Evolutionary conservation across 2,329 filamentous ascomycete species (phyloP).

Genomic region (Tothia fuscella): DNA sequence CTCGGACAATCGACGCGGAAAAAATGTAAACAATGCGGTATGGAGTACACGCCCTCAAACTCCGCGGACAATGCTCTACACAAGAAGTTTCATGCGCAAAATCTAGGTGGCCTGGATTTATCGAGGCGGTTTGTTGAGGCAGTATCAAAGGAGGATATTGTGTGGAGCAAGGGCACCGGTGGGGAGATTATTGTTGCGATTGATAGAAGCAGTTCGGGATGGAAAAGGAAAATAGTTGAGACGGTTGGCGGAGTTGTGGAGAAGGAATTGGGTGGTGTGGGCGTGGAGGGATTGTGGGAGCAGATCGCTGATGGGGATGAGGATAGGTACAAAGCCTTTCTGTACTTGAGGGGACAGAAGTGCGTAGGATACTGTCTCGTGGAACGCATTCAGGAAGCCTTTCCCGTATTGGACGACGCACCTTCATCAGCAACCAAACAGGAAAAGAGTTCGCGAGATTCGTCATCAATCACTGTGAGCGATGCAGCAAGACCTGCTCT

Average conservation of each 20-base stretch:
- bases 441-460: background rate
- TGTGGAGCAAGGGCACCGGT: constrained; percentile 29
- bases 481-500: constrained; percentile 34
- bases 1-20: constrained; percentile 6
- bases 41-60: constrained; percentile 54
- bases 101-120: constrained; percentile 48
- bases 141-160: constrained; percentile 39
- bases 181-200: constrained; percentile 8
- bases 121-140: constrained; percentile 44
- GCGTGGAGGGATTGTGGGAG: constrained; percentile 48
- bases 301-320: constrained; percentile 23
- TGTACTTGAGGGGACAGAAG: constrained; percentile 49
- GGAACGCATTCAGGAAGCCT: constrained; percentile 48
- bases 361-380: constrained; percentile 51
- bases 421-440: background rate
- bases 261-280: constrained; percentile 48
- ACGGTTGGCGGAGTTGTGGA: constrained; percentile 47
- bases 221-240: constrained; percentile 43
- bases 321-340: constrained; percentile 46
- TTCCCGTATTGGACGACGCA: constrained; percentile 31
- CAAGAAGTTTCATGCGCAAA: constrained; percentile 51
- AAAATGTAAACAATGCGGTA: constrained; percentile 46
- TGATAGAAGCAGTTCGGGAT: constrained; percentile 25
- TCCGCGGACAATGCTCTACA: constrained; percentile 50
- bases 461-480: constrained; percentile 10